Conservation (phyloP, 164 flowering plant genomes). For the Macadamia integrifolia region DNA sequence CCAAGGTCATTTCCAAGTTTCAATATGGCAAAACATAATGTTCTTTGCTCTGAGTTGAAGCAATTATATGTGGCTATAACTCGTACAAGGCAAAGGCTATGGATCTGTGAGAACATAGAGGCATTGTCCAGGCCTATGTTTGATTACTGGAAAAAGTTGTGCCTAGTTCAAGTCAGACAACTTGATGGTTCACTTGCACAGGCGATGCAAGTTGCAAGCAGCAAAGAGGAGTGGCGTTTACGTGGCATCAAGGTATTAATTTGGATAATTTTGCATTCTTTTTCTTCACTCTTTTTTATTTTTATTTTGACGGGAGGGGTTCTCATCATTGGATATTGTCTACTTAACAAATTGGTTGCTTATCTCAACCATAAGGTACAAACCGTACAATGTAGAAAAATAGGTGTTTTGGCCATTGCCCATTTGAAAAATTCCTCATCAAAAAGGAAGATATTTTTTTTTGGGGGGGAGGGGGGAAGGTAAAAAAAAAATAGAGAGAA, state of each 20-base stretch:
- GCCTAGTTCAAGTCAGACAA: constrained; percentile 7
- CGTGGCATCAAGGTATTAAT: constrained; percentile 12
- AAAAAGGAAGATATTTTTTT: too few species aligned
- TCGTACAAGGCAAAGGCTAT: constrained; percentile 20
- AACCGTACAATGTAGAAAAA: too few species aligned
- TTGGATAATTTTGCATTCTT: too few species aligned
- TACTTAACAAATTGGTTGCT: too few species aligned
- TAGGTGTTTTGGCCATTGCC: too few species aligned
- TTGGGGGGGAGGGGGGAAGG: too few species aligned
- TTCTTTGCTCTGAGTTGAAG: constrained; percentile 29
- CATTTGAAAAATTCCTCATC: too few species aligned
- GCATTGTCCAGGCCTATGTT: constrained; percentile 12
- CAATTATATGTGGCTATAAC: constrained; percentile 25
- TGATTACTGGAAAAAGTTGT: constrained; percentile 11
- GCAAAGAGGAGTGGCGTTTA: constrained; percentile 9
- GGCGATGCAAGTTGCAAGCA: constrained; percentile 4
- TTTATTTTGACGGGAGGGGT: neutral
- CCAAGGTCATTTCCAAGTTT: constrained; percentile 6
- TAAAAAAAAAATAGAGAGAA: too few species aligned
- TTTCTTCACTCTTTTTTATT: neutral
- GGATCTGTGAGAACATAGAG: constrained; percentile 19
- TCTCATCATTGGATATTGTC: too few species aligned
- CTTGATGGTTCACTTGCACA: constrained; percentile 4
- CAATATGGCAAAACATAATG: constrained; percentile 13
- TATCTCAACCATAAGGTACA: too few species aligned